phyloP scores from a whole-genome alignment of 2,329 filamentous ascomycete species.

The Corniculantispora saksenae region DNA sequence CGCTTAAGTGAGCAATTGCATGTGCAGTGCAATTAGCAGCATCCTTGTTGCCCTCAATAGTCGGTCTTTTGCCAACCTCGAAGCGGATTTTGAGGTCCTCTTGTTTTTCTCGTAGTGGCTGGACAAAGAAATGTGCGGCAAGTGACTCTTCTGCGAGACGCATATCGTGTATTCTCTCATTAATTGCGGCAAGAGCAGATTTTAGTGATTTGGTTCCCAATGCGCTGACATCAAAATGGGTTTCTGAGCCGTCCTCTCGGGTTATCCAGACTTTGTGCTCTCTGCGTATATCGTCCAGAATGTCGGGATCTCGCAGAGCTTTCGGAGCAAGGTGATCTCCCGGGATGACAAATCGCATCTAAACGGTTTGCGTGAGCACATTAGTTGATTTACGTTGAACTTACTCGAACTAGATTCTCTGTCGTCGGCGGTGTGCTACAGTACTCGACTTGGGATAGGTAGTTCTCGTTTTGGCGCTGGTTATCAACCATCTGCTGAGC shows the following conservation, averaged over 20 bases:
- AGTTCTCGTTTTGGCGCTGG: constrained; percentile 23
- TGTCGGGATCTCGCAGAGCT: constrained; percentile 26
- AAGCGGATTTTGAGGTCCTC: constrained; percentile 25
- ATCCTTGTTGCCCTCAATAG: constrained; percentile 9
- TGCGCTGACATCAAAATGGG: constrained; percentile 29
- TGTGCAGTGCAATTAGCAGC: not conserved
- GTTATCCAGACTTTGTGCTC: constrained; percentile 35
- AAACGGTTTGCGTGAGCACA: not conserved
- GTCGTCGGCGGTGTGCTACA: not conserved
- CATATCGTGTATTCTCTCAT: constrained; percentile 36
- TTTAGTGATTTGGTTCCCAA: constrained; percentile 28
- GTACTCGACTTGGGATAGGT: constrained; percentile 22
- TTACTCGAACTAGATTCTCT: constrained; percentile 17
- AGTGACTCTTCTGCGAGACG: constrained; percentile 30
- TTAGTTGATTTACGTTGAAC: not conserved
- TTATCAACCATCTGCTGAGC: constrained; percentile 6
- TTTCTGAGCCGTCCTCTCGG: constrained; percentile 15
- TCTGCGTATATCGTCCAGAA: constrained; percentile 32
- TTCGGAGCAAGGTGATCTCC: constrained; percentile 29
- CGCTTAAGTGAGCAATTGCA: not conserved
- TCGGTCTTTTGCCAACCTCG: constrained; percentile 29
- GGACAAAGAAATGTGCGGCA: constrained; percentile 30
- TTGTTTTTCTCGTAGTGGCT: constrained; percentile 25
- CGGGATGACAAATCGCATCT: constrained; percentile 33
- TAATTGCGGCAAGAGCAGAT: constrained; percentile 31